A percentile compares a stretch with the other conserved stretches of the same genome.
These are phyloP conservation scores for Kazachstania martiniae DNA, from an alignment of 805 yeast species.

Conservation along the genomic window DNA sequence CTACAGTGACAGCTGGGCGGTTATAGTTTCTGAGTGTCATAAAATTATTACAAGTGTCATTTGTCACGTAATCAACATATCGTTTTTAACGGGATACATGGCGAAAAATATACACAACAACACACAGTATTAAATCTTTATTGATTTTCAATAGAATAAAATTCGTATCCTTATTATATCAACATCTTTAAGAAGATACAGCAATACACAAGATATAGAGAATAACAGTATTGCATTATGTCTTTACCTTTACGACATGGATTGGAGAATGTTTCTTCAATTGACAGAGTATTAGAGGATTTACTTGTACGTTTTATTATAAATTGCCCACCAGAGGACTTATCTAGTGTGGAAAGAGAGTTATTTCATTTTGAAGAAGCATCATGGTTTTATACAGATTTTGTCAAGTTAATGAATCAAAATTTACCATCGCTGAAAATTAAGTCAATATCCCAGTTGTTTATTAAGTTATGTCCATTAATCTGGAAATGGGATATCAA, in stretches of 20 bases:
- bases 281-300: slow-evolving; percentile 74
- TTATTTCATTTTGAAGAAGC: slow-evolving; percentile 96
- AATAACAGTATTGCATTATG: too few species aligned
- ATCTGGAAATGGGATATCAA: slow-evolving; percentile 83
- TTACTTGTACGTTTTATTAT: slow-evolving; percentile 79
- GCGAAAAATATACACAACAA: too few species aligned
- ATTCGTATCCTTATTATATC: too few species aligned
- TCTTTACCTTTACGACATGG: slow-evolving; percentile 47
- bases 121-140: too few species aligned
- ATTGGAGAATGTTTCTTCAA: slow-evolving; percentile 46
- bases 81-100: too few species aligned
- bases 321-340: slow-evolving; percentile 86
- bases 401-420: slow-evolving; percentile 61
- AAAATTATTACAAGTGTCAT: too few species aligned
- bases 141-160: too few species aligned
- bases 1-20: too few species aligned
- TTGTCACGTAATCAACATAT: too few species aligned
- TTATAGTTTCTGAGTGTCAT: too few species aligned
- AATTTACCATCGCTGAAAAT: slow-evolving; percentile 66
- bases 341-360: slow-evolving; percentile 54
- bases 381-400: slow-evolving; percentile 93
- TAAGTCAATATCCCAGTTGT: slow-evolving; percentile 58
- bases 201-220: too few species aligned
- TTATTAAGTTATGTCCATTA: slow-evolving; percentile 61
- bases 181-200: too few species aligned